A percentile compares a stretch with the other conserved stretches of the same genome.
These are phyloP conservation scores for Tricholoma saponaceum DNA, from an alignment of 768 basidiomycete species.

Conservation along the genomic window DNA sequence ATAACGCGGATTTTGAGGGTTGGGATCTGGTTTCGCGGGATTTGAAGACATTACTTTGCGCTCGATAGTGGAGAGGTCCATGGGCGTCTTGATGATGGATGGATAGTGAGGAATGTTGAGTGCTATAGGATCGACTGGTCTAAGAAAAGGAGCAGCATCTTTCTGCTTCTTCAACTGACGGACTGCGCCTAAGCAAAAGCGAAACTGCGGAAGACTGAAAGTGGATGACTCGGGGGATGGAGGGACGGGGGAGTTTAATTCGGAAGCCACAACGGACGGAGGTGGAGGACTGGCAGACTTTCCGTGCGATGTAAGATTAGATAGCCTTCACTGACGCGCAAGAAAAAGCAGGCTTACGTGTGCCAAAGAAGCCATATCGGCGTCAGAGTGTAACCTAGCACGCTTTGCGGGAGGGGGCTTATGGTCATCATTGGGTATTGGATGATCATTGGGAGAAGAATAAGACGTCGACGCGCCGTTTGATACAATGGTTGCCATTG, in stretches of 20 bases:
- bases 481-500: constrained; percentile 32
- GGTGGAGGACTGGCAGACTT: constrained; percentile 80
- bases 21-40: constrained; percentile 69
- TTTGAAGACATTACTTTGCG: constrained; percentile 80
- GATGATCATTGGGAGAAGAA: constrained; percentile 29
- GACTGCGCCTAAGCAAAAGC: constrained; percentile 74
- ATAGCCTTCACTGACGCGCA: constrained; percentile 49
- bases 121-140: constrained; percentile 85
- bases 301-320: constrained; percentile 24
- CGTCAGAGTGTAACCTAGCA: constrained; percentile 71
- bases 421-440: constrained; percentile 46
- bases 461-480: constrained; percentile 29
- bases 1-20: constrained; percentile 74
- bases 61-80: constrained; percentile 94
- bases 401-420: constrained; percentile 82
- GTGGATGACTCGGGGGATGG: constrained; percentile 33
- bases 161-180: constrained; percentile 83
- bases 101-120: constrained; percentile 87
- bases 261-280: constrained; percentile 40
- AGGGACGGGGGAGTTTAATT: constrained; percentile 34
- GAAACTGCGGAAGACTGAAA: constrained; percentile 67
- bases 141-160: constrained; percentile 76
- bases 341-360: constrained; percentile 55
- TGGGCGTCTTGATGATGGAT: constrained; percentile 81
- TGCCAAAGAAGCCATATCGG: constrained; percentile 66